phyloP scores from a whole-genome alignment of 495 filamentous ascomycete species.

The Amniculicola lignicola region DNA sequence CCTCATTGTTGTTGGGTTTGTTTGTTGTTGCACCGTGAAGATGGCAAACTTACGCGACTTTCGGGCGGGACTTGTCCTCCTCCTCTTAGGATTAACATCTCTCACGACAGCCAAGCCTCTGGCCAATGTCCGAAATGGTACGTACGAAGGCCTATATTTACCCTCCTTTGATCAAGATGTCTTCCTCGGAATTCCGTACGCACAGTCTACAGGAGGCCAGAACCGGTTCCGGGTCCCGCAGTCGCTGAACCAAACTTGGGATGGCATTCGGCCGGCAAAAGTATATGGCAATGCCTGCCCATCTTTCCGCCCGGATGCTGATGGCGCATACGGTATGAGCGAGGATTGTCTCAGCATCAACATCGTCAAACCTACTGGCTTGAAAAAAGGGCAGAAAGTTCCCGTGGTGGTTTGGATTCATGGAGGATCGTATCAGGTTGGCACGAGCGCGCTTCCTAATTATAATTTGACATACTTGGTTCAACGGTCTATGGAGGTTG shows the following conservation, averaged over 20 bases:
- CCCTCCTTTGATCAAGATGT: constrained; percentile 31
- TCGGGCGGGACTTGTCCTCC: no score
- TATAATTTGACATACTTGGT: constrained; percentile 35
- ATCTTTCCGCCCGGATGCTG: constrained; percentile 13
- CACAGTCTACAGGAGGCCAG: constrained; percentile 28
- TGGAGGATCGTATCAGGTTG: constrained; percentile 33
- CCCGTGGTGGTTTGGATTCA: constrained; percentile 35
- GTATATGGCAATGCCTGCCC: constrained; percentile 32
- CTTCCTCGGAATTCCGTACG: constrained; percentile 34
- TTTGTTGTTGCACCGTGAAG: no score
- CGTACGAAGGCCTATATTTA: constrained; percentile 29
- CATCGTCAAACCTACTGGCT: constrained; percentile 23
- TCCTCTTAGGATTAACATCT: no score
- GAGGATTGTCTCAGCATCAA: constrained; percentile 35
- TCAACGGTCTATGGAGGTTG: constrained; percentile 28
- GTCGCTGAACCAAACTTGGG: constrained; percentile 28
- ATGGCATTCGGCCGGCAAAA: constrained; percentile 16
- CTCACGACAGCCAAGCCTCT: constrained; percentile 14
- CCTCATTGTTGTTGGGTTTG: no score
- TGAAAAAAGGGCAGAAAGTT: constrained; percentile 3
- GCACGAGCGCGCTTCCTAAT: constrained; percentile 28
- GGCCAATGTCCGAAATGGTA: constrained; percentile 28
- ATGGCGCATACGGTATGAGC: constrained; percentile 31
- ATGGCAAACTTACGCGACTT: no score
- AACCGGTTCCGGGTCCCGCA: constrained; percentile 32